Evolutionary conservation across 2,329 filamentous ascomycete genomes (phyloP), one percentile per base, ranked within the genome.

Genomic region (Pestalotiopsis sp.): DNA sequence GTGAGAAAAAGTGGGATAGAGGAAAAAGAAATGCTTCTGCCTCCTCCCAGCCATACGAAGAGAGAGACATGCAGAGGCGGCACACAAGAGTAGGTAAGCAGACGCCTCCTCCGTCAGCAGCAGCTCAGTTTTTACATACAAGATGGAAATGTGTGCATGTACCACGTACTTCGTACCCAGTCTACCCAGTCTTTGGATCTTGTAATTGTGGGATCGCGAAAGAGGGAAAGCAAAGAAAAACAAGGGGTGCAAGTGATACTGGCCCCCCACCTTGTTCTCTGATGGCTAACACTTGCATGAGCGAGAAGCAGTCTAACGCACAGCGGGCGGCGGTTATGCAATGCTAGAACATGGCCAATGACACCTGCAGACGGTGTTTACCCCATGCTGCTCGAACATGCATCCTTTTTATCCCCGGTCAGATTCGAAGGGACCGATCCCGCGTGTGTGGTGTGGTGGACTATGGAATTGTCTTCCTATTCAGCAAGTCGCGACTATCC

Each of bases 321-420:
- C 77, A 74, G 75, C 77, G 76, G 77, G 75, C 77, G 75, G 76
- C 77, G 77, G 77, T 76, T 79, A 79, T 79, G 77, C 77, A 79
- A 75, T 75, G 76, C 76, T 73, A 71, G 74, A 73, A 75, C 72
- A 72, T 74, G 70, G 49, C 77, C 76, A 77, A 78, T 76, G 27
- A 67, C 20, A 27, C n/a, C 14, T 61, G 74, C 74, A 69, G 72
- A 49, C 65, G 66, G 20, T 70, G 58, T 69, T 72, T 76, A 74
- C 75, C 74, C 75, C 75, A 77, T 75, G 72, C 71, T 52, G 45
- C 45, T 52, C 45, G 20, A n/a, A 6, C 17, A 17, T 52, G 45
- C 45, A 52, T 52, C 20, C 45, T 52, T 20, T 52, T n/a, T n/a
- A 52, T 52, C 45, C 31, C 45, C 45, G 45, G 45, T 52, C 45